Conservation (phyloP, 306 rosid genomes). For the Quercus cerris region DNA sequence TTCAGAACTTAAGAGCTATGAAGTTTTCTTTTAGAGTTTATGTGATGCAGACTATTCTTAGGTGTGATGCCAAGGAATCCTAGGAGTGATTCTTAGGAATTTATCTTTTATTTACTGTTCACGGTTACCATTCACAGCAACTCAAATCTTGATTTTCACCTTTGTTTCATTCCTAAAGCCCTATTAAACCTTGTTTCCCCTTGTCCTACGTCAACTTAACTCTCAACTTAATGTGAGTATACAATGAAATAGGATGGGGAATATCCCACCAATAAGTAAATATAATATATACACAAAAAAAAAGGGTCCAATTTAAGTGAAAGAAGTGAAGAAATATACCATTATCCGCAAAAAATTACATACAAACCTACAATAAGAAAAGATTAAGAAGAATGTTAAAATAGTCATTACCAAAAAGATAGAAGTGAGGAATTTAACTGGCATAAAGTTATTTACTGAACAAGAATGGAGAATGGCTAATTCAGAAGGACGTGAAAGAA, state of each 20-base stretch:
- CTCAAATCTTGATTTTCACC: too few relatives aligned
- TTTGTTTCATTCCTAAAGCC: too few relatives aligned
- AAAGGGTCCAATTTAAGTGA: neutral
- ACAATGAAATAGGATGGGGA: neutral
- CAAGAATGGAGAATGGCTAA: neutral
- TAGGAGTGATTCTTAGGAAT: too few relatives aligned
- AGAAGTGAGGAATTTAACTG: slow-evolving; percentile 10
- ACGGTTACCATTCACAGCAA: too few relatives aligned
- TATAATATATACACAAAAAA: neutral
- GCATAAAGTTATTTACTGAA: neutral
- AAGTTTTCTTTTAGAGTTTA: too few relatives aligned
- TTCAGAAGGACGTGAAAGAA: slow-evolving; percentile 1
- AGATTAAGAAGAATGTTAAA: neutral
- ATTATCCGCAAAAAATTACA: slow-evolving; percentile 68
- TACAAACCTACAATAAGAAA: slow-evolving; percentile 71
- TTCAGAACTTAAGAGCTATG: too few relatives aligned
- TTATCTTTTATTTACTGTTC: too few relatives aligned
- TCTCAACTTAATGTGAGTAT: neutral
- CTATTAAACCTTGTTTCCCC: too few relatives aligned
- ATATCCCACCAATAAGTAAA: neutral
- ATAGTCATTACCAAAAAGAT: slow-evolving; percentile 17
- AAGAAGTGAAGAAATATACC: slow-evolving; percentile 42
- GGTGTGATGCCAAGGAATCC: too few relatives aligned
- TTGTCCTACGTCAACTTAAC: too few relatives aligned
- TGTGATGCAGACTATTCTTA: too few relatives aligned